These are phyloP conservation scores for Paecilomyces niveus DNA, from an alignment of 2,329 filamentous ascomycete species.

Conservation along the genomic window DNA sequence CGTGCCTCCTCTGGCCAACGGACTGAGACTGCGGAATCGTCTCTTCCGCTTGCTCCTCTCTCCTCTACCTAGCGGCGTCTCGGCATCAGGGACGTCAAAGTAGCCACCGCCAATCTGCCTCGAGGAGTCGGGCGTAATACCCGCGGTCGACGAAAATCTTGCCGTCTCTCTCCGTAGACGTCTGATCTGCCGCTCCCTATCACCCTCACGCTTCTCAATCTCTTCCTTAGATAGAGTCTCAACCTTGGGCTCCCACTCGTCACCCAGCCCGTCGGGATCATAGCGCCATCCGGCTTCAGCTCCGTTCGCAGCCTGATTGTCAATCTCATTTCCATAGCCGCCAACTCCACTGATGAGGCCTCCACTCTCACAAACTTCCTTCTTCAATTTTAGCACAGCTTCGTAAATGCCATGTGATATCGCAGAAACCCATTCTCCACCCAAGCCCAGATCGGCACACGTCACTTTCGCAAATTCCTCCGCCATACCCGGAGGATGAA, in stretches of 20 bases:
- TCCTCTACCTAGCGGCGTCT: slow-evolving; percentile 84
- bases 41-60: slow-evolving; percentile 94
- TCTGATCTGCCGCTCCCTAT: slow-evolving; percentile 84
- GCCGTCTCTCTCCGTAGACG: slow-evolving; percentile 84
- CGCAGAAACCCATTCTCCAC: slow-evolving; percentile 87
- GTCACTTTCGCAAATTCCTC: slow-evolving; percentile 90
- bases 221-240: slow-evolving; percentile 85
- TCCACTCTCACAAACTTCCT: slow-evolving; percentile 89
- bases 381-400: slow-evolving; percentile 83
- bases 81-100: slow-evolving; percentile 50
- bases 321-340: slow-evolving; percentile 62
- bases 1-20: slow-evolving; percentile 60
- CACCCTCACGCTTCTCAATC: slow-evolving; percentile 93
- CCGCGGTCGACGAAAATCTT: slow-evolving; percentile 78
- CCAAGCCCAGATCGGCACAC: slow-evolving; percentile 81
- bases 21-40: slow-evolving; percentile 81
- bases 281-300: slow-evolving; percentile 94
- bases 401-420: slow-evolving; percentile 98
- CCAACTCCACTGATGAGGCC: slow-evolving; percentile 71
- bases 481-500: slow-evolving; percentile 84
- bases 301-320: slow-evolving; percentile 76
- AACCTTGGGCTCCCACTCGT: slow-evolving; percentile 77
- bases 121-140: slow-evolving; percentile 71
- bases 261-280: slow-evolving; percentile 80
- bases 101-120: slow-evolving; percentile 48